Base-by-base conservation (phyloP, 2,329 filamentous ascomycete genomes). In the Coniochaeta prunicola region DNA sequence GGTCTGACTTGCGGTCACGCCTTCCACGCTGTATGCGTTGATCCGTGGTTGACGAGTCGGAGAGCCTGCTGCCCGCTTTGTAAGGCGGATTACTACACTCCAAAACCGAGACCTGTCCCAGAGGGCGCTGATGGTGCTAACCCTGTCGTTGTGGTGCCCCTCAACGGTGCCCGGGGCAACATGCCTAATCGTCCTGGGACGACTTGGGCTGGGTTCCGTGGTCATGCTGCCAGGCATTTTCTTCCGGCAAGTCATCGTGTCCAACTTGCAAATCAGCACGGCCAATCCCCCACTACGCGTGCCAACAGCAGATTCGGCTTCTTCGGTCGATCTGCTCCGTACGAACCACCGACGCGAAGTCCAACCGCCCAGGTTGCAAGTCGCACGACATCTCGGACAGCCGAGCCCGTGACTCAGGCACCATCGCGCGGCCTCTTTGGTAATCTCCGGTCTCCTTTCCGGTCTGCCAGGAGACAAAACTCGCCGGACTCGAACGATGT, bases 1-100 rank as follows among this genome's bases (percentile, higher is more conserved):
- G 94, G 94, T 2, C 77, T 99, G 61, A 92, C 91, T 4, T 99
- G 94, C 69, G 94, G 94, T n/a, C 94, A 99, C 73, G 92, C 93
- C 58, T 99, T 97, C 83, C 94, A 99, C 71, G 92, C 92, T 56
- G 90, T 89, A 40, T 99, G 94, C 70, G 85, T 99, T 55, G 94
- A 99, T 67, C 94, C 94, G 12, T 99, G 94, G 94, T 77, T 99
- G 63, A 99, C 94, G 10, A 92, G 90, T 69, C 86, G 94, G 63
- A 88, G 93, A 64, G 94, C 94, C 28, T 97, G 93, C 77, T 99
- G 94, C 71, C 94, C 94, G 6, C 86, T 99, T 7, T 99, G 94
- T 80, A 99, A 99, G 76, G 91, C 93, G 42, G 94, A 99, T 70
- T 99, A 97, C 73, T 97, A 96, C 72, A 88, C 91, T 2, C 93